Percentiles rank a stretch among this genome's conserved stretches.
phyloP scores from a whole-genome alignment of 2,329 filamentous ascomycete species.

The Ophiosphaerella herpotricha region DNA sequence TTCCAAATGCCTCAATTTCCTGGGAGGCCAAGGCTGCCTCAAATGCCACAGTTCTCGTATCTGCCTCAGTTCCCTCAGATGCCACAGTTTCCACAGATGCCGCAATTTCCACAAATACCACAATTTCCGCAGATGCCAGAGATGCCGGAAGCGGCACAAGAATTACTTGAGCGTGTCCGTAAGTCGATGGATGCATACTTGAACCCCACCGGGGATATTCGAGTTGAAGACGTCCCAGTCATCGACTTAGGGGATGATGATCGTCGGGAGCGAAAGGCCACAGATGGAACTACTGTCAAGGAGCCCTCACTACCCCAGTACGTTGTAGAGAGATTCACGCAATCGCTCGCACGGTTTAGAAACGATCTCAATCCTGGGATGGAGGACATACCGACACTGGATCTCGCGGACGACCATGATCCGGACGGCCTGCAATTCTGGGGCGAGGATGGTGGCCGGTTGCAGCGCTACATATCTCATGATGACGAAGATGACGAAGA shows the following conservation, averaged over 20 bases:
- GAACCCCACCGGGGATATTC: constrained; percentile 44
- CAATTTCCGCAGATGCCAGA: constrained; percentile 34
- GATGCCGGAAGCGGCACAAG: constrained; percentile 39
- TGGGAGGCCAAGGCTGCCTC: constrained; percentile 36
- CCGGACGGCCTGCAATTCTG: constrained; percentile 39
- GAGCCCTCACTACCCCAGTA: constrained; percentile 51
- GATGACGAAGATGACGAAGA: constrained; percentile 36
- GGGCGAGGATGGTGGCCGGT: constrained; percentile 36
- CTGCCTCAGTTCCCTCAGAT: constrained; percentile 40
- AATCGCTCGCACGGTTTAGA: constrained; percentile 52
- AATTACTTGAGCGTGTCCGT: constrained; percentile 43
- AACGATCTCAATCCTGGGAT: constrained; percentile 48
- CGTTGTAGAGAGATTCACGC: constrained; percentile 52
- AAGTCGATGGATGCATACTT: constrained; percentile 51
- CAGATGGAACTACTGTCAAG: constrained; percentile 41
- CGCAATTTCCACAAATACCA: constrained; percentile 29
- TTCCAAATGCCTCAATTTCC: constrained; percentile 45
- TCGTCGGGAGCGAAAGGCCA: constrained; percentile 38
- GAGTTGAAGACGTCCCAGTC: constrained; percentile 39
- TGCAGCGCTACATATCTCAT: constrained; percentile 24
- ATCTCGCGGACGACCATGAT: constrained; percentile 33
- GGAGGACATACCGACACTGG: constrained; percentile 39
- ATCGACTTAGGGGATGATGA: constrained; percentile 45
- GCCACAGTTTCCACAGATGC: constrained; percentile 35
- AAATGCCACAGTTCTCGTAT: constrained; percentile 37